Evolutionary conservation across 2,329 filamentous ascomycete genomes (phyloP), one percentile per base, ranked within the genome.

Genomic region (Pleurostoma richardsiae): DNA sequence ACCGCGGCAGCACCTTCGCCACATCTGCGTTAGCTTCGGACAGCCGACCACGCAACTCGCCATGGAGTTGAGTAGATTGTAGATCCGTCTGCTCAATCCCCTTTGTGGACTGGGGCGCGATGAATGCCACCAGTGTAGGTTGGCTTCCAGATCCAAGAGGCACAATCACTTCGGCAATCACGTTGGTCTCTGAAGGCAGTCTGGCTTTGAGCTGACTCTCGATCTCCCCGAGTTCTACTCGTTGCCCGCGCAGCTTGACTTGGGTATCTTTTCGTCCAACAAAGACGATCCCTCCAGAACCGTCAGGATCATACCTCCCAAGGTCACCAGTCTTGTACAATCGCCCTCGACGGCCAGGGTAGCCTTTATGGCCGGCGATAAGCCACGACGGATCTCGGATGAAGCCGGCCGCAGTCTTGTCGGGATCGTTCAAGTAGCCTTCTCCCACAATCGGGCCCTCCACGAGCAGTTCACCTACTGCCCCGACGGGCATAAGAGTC

Each of bases 211-310:
- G 55, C 46, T 67, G 67, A 50, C 65, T 66, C 57, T 70, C 77
- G 45, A 73, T 74, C 57, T 73, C 75, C 8, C 67, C 73, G 4
- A 78, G 65, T 59, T 79, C 83, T 39, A 81, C 68, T 30, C 79
- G 63, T 48, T 74, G 81, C 8, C 83, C 83, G 8, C 73, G 70
- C 5, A 84, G 61, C 56, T 84, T 84, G 41, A 83, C 69, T 55
- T 83, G 80, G 0, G 69, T 70, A 51, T 84, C 80, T 50, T 79
- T 80, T 10, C 80, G 68, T 10, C 76, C 76, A 19, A 77, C 49
- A 38, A 70, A 77, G 0, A 64, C 55, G 4, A 79, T 52, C 4
- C 49, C 31, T 11, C 56, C 56, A 2, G 59, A 58, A 0, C 71
- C 70, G 38, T 75, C 66, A 0, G 58, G 53, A 33, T 68, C 60